These are phyloP conservation scores for Rubroboletus satanas DNA, from an alignment of 768 basidiomycete species.

Conservation along the genomic window DNA sequence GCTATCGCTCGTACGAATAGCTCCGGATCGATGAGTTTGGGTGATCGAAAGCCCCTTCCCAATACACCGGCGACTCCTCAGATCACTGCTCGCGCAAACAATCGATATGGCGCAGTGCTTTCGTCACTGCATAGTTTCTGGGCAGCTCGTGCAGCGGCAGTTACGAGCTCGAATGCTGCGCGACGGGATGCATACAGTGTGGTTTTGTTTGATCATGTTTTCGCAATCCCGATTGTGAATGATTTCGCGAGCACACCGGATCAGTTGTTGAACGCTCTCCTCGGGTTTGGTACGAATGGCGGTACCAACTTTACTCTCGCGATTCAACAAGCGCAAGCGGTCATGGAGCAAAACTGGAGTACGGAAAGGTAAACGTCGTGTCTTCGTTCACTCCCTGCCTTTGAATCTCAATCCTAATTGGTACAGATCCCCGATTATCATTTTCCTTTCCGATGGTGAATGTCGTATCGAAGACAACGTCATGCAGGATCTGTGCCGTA, in stretches of 20 bases:
- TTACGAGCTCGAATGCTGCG: conserved; percentile 22
- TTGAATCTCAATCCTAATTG: not conserved
- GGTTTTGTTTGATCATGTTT: conserved; percentile 38
- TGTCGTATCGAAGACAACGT: conserved; percentile 35
- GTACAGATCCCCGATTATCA: conserved; percentile 28
- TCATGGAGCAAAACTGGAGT: conserved; percentile 49
- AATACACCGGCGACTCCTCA: conserved; percentile 39
- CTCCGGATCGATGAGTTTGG: conserved; percentile 47
- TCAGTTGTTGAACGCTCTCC: conserved; percentile 38
- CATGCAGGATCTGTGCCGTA: conserved; percentile 40
- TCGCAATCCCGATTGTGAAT: conserved; percentile 34
- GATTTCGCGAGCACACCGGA: conserved; percentile 46
- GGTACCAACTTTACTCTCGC: conserved; percentile 47
- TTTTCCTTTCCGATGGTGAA: conserved; percentile 49
- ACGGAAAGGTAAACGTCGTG: conserved; percentile 39
- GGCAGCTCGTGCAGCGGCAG: conserved; percentile 44
- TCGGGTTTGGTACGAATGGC: conserved; percentile 28
- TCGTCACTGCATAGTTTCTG: conserved; percentile 56
- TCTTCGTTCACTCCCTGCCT: not conserved
- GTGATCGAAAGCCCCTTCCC: conserved; percentile 42
- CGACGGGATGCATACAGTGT: conserved; percentile 57
- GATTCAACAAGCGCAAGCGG: conserved; percentile 29
- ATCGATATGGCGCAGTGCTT: conserved; percentile 57
- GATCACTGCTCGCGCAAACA: conserved; percentile 37
- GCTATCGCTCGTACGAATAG: conserved; percentile 22